Evolutionary conservation across 345 rosid genomes (phyloP), one percentile per base, ranked within the genome.

Genomic region (Leavenworthia alabamica): DNA sequence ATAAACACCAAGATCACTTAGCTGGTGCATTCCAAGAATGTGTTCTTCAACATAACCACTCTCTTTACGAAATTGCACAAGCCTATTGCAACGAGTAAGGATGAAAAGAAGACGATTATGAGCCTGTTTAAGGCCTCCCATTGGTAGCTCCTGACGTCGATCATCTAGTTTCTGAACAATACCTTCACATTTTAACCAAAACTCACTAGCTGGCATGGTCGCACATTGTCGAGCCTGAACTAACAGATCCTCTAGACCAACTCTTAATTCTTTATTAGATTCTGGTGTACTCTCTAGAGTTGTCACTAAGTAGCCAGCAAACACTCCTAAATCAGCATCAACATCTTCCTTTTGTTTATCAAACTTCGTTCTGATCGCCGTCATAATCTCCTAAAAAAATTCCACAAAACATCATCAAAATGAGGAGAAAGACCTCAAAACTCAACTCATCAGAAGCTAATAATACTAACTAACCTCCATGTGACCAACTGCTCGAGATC

Each of bases 41-140:
- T 85, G 83, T 12, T 82, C 83, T 41, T 85, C 89, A 33, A 83
- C 90, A 56, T 79, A 89, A 54, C 99, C 94, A 23, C 82, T 77
- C 84, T 89, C 99, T 67, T 87, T 93, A 65, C 89, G 90, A 72
- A 93, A 93, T 74, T 93, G 97, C 71, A 93, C 97, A 58, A 89
- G 91, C 82, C 97, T 79, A 8, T 88, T 79, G 82, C 99, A 93
- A 60, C 95, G 82, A 26, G 97, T 89, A 31, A 93, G 96, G 75
- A 87, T 86, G 58, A 93, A 93, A 41, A 93, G 83, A 73, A 93
- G 89, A 52, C 92, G 94, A 0, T 88, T 93, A 64, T 87, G 88
- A 60, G 90, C 96, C 70, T 89, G 99, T 75, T 87, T 89, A 47
- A 88, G 83, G 14, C 80, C 79, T 54, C 99, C 97, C 86, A 84